Base-by-base conservation (phyloP, 2,329 filamentous ascomycete species). In the Fusarium solani-melongenae region DNA sequence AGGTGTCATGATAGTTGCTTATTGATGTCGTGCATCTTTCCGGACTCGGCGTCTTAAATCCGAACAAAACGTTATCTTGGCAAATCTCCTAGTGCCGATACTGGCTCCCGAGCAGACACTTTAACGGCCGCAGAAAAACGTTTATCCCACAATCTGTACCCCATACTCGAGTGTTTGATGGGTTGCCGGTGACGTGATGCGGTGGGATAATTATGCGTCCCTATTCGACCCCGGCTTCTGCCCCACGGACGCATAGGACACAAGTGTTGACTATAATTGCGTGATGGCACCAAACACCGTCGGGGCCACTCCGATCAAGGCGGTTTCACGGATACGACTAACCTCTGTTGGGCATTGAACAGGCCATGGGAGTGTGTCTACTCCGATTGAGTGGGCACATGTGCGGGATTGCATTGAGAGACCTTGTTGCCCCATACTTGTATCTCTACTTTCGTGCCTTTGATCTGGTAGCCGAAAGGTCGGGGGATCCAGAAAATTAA, bases 151-250 rank as follows among this genome's bases (percentile, higher is more conserved):
- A 38, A 57, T 49, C 49, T 41, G 6, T 38, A 56, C 17, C 46
- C 15, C 46, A 51, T 51, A 29, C 49, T 57, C 20, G 15, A 7
- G 3, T 8, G 5, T 36, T 14, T 63, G 49, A 72, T 70, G 64
- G 67, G 67, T 57, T 68, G n/a, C 41, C 44, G 62, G 64, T 74
- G 72, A 71, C 72, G 72, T 49, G 56, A 74, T 72, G 53, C 15
- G 49, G 66, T 66, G 70, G 66, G 66, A 70, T 70, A 67, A 74
- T 74, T 74, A 63, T 72, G 71, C 27, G 44, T 51, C 27, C 20
- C 17, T 20, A 36, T 17, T 29, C 56, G 53, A 62, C 56, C 69
- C 62, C 39, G 20, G 53, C 22, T n/a, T 53, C 17, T 15, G 53
- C 64, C 51, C 59, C 49, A 63, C 64, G 70, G 56, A 38, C n/a